phyloP scores from a whole-genome alignment of 208 protist genomes.

The Porcisia hertigi region DNA sequence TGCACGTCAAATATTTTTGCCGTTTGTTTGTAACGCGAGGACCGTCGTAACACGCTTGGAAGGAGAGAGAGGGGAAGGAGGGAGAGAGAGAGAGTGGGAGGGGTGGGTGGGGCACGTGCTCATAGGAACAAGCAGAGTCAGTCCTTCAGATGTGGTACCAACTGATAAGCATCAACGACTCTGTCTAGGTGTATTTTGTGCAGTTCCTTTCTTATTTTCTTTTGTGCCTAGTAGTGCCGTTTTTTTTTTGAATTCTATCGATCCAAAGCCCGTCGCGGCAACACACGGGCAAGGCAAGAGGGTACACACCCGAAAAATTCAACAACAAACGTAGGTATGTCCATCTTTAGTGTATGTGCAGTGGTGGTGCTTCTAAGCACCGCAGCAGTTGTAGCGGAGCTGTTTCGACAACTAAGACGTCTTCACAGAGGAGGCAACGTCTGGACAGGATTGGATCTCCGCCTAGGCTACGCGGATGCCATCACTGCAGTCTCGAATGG shows the following conservation, averaged over 20 bases:
- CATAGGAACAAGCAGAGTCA: too few relatives aligned
- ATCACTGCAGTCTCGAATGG: not conserved
- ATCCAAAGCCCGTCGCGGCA: not conserved
- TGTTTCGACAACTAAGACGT: not conserved
- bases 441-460: not conserved
- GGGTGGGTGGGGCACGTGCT: not conserved
- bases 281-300: not conserved
- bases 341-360: not conserved
- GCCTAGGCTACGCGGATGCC: not conserved
- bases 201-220: not conserved
- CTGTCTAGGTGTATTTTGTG: not conserved
- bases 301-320: not conserved
- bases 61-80: too few relatives aligned
- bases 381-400: not conserved
- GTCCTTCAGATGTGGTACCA: not conserved
- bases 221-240: too few relatives aligned
- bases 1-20: too few relatives aligned
- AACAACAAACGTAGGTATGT: not conserved
- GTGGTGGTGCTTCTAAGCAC: conserved; percentile 10
- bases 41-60: too few relatives aligned
- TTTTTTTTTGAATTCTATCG: not conserved
- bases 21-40: too few relatives aligned
- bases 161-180: not conserved
- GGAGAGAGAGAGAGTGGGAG: too few relatives aligned
- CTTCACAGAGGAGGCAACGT: not conserved